Evolutionary conservation across 2,329 filamentous ascomycete species (phyloP).

Genomic region (Helminthosporium solani): DNA sequence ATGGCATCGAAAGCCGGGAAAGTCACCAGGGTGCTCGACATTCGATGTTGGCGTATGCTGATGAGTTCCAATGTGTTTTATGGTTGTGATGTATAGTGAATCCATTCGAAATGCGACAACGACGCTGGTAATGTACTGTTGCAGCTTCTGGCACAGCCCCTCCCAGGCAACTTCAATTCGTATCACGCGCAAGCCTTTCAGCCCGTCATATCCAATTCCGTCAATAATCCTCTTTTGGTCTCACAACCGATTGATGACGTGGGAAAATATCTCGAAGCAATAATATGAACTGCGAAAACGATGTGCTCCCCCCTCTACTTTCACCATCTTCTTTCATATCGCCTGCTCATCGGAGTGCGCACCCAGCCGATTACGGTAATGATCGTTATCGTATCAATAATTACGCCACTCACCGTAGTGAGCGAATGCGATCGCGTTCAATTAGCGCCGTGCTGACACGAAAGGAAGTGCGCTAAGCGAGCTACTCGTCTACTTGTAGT

Average conservation of each 20-base stretch:
- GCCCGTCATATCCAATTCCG: not conserved
- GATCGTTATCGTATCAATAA: not conserved
- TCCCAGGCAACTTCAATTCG: constrained; percentile 1
- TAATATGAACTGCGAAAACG: no score
- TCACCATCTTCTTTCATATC: not conserved
- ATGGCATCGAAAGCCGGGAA: not conserved
- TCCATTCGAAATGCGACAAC: not conserved
- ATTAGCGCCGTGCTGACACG: not conserved
- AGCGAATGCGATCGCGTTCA: not conserved
- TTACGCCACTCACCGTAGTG: constrained; percentile 8
- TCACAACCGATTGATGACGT: no score
- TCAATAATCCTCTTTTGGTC: not conserved
- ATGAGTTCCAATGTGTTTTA: not conserved
- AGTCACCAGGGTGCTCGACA: not conserved
- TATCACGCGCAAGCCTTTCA: constrained; percentile 3
- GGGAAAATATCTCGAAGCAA: no score
- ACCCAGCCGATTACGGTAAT: not conserved
- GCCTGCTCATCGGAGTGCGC: not conserved
- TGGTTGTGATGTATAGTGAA: not conserved
- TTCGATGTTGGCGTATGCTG: not conserved
- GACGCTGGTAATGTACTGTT: constrained; percentile 1
- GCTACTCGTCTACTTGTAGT: no score
- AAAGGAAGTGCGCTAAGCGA: not conserved
- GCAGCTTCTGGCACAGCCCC: constrained; percentile 7
- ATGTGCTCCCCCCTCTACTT: no score